Evolutionary conservation across 2,329 filamentous ascomycete genomes (phyloP).

Genomic region (Fusarium sp.): DNA sequence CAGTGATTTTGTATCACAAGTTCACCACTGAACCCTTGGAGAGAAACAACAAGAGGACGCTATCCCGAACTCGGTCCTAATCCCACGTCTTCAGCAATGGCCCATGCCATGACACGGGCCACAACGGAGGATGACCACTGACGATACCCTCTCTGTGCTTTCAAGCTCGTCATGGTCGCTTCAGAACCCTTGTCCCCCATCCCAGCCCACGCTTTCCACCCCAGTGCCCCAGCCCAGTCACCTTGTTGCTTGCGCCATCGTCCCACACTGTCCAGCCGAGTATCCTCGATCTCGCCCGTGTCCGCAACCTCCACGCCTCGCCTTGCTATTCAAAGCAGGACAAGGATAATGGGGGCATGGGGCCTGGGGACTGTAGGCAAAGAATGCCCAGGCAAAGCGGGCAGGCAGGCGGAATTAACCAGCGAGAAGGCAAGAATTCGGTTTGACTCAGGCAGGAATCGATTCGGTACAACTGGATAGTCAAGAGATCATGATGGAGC

Average conservation of each 20-base stretch:
- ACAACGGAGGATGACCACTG: slow-evolving; percentile 40
- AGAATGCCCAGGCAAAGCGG: slow-evolving; percentile 24
- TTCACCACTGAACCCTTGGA: slow-evolving; percentile 23
- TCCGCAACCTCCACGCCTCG: slow-evolving; percentile 47
- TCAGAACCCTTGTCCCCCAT: slow-evolving; percentile 42
- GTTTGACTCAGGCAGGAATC: slow-evolving; percentile 33
- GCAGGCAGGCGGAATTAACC: slow-evolving; percentile 25
- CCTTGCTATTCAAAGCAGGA: slow-evolving; percentile 46
- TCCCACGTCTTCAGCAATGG: slow-evolving; percentile 44
- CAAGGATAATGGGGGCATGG: slow-evolving; percentile 32
- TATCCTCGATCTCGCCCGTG: slow-evolving; percentile 47
- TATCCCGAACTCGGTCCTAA: slow-evolving; percentile 36
- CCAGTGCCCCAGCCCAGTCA: slow-evolving; percentile 45
- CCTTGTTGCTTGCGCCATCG: slow-evolving; percentile 50
- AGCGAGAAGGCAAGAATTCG: slow-evolving; percentile 37
- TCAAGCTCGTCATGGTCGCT: slow-evolving; percentile 47
- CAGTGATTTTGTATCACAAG: slow-evolving; percentile 18
- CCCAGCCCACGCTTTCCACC: slow-evolving; percentile 44
- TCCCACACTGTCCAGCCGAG: slow-evolving; percentile 52
- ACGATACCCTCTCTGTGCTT: slow-evolving; percentile 34
- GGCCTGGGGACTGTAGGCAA: slow-evolving; percentile 21
- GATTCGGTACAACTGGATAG: slow-evolving; percentile 30
- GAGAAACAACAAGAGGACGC: slow-evolving; percentile 22
- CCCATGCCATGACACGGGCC: slow-evolving; percentile 37
- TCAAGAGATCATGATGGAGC: slow-evolving; percentile 37